Conservation (phyloP, 1,284 basidiomycete species). For the Apiotrichum siamense region DNA sequence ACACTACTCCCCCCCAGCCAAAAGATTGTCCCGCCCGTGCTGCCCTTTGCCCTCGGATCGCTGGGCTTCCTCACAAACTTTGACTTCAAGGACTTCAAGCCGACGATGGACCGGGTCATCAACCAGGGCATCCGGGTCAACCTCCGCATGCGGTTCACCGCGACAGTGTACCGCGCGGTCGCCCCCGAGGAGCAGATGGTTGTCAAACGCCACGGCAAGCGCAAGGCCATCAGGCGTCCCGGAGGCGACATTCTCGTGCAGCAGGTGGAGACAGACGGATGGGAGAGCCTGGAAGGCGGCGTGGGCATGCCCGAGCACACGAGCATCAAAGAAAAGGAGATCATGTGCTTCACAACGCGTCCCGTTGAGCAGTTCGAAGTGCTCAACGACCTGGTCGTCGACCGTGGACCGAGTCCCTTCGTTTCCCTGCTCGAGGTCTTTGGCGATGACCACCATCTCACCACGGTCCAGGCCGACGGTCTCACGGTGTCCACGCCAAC, state of each 20-base stretch:
- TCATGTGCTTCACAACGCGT: conserved; percentile 93
- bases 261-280: conserved; percentile 76
- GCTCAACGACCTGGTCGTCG: conserved; percentile 95
- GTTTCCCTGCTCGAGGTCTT: conserved; percentile 94
- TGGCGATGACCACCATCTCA: conserved; percentile 99
- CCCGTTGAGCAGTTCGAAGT: conserved; percentile 97
- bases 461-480: conserved; percentile 97
- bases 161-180: conserved; percentile 90
- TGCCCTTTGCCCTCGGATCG: conserved; percentile 96
- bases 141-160: conserved; percentile 97
- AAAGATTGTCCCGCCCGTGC: conserved; percentile 91
- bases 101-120: conserved; percentile 82
- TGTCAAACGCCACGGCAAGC: conserved; percentile 46
- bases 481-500: conserved; percentile 94
- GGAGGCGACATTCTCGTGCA: conserved; percentile 93
- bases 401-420: conserved; percentile 95
- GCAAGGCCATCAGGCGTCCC: conserved; percentile 81
- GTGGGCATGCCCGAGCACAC: background rate
- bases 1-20: conserved; percentile 51
- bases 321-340: conserved; percentile 78
- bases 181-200: conserved; percentile 55
- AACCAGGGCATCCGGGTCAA: conserved; percentile 95
- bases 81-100: conserved; percentile 80
- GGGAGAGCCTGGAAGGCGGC: conserved; percentile 84
- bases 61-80: conserved; percentile 98